A percentile compares a stretch with the other conserved stretches of the same genome.
These are phyloP conservation scores for Penicillium pulvis DNA, from an alignment of 495 filamentous ascomycete species.

Conservation along the genomic window DNA sequence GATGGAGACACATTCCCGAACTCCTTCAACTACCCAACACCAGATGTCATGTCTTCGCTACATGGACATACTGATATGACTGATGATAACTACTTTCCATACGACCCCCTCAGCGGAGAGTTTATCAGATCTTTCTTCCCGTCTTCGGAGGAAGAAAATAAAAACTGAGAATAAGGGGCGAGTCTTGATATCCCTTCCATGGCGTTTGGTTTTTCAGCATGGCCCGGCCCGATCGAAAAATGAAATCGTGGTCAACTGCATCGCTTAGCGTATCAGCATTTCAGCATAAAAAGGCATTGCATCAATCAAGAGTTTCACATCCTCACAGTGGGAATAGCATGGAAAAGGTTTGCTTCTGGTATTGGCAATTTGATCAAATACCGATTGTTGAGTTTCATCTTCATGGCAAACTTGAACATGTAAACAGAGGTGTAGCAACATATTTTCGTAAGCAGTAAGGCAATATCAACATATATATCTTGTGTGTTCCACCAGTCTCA, in stretches of 20 bases:
- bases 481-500: too few species aligned
- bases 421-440: too few species aligned
- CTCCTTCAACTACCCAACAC: conserved; percentile 23
- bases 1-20: conserved; percentile 18
- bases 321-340: not conserved
- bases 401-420: too few species aligned
- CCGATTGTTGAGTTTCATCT: too few species aligned
- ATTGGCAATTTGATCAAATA: not conserved
- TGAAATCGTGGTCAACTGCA: not conserved
- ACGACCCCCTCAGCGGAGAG: conserved; percentile 46
- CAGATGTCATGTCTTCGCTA: conserved; percentile 14
- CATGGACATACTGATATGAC: conserved; percentile 12
- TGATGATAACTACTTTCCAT: conserved; percentile 41
- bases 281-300: not conserved
- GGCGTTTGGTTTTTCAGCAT: not conserved
- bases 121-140: conserved; percentile 51
- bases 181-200: not conserved
- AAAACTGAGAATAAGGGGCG: conserved; percentile 1
- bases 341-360: not conserved
- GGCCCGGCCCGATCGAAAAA: not conserved
- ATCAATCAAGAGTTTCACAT: not conserved
- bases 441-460: too few species aligned
- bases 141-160: conserved; percentile 16
- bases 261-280: conserved; percentile 11
- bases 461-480: too few species aligned